These are phyloP conservation scores for Metschnikowia noctiluminum DNA, from an alignment of 805 yeast species.

Conservation along the genomic window DNA sequence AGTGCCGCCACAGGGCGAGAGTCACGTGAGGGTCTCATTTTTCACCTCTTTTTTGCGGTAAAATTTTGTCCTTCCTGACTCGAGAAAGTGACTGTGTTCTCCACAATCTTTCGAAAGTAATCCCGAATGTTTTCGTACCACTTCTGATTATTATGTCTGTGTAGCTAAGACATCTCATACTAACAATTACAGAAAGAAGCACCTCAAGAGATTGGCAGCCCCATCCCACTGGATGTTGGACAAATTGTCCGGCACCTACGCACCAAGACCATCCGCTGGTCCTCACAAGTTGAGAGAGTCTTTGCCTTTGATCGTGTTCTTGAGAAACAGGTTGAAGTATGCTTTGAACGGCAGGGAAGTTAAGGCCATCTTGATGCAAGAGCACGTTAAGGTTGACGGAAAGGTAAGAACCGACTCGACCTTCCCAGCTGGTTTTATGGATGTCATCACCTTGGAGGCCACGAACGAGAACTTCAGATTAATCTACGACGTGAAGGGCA, in stretches of 20 bases:
- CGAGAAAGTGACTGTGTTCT: too few relatives aligned
- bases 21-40: too few relatives aligned
- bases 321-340: conserved; percentile 98
- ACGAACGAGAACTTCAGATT: conserved; percentile 99
- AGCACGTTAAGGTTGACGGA: conserved; percentile 97
- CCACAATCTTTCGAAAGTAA: too few relatives aligned
- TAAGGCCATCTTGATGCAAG: conserved; percentile 96
- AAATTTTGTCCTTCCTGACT: too few relatives aligned
- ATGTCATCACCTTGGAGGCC: conserved; percentile 94
- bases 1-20: too few relatives aligned
- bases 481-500: conserved; percentile 97
- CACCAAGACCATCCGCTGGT: conserved; percentile 99
- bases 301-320: conserved; percentile 92
- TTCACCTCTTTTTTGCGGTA: too few relatives aligned
- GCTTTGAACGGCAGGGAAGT: conserved; percentile 99
- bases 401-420: conserved; percentile 99
- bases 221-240: conserved; percentile 99
- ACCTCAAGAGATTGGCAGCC: conserved; percentile 99
- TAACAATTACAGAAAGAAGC: conserved; percentile 63
- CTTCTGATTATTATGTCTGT: conserved; percentile 5
- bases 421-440: conserved; percentile 99
- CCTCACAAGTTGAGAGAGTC: conserved; percentile 99
- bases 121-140: neutral
- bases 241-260: conserved; percentile 98
- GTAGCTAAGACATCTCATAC: conserved; percentile 13